phyloP scores from a whole-genome alignment of 805 yeast species.

The Sugiyamaella boreocaroliniensis region DNA sequence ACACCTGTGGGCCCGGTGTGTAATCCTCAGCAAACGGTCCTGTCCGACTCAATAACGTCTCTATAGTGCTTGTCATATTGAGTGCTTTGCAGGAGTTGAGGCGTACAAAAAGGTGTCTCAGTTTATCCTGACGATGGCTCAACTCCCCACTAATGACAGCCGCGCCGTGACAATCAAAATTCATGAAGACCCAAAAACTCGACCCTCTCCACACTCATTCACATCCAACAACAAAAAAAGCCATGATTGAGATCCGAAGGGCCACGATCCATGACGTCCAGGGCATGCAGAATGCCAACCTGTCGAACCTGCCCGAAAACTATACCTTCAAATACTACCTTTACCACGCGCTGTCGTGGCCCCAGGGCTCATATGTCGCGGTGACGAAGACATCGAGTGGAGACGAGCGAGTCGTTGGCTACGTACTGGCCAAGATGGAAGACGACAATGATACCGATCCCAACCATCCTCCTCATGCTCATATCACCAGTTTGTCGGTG shows the following conservation, averaged over 20 bases:
- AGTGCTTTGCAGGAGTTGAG: no score
- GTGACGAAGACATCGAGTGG: slow-evolving; percentile 56
- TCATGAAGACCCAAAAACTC: not conserved
- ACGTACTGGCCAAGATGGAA: slow-evolving; percentile 93
- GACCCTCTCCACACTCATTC: not conserved
- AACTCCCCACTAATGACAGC: not conserved
- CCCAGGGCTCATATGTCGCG: slow-evolving; percentile 94
- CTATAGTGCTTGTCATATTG: not conserved
- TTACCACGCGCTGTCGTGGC: slow-evolving; percentile 94
- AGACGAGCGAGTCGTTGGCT: slow-evolving; percentile 87
- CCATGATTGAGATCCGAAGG: slow-evolving; percentile 66
- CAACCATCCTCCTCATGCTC: slow-evolving; percentile 56
- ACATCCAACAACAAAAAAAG: no score
- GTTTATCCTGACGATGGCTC: no score
- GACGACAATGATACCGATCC: slow-evolving; percentile 47
- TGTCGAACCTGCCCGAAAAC: slow-evolving; percentile 90
- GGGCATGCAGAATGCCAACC: slow-evolving; percentile 92
- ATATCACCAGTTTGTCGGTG: slow-evolving; percentile 87
- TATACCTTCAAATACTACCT: slow-evolving; percentile 87
- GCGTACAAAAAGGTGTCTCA: no score
- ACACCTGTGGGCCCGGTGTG: slow-evolving; percentile 10
- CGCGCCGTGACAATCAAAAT: not conserved
- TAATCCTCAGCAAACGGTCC: slow-evolving; percentile 1
- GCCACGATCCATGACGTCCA: slow-evolving; percentile 83
- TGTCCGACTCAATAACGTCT: not conserved